Conservation (phyloP, 257 asterid genomes). For the Cordia subcordata region DNA sequence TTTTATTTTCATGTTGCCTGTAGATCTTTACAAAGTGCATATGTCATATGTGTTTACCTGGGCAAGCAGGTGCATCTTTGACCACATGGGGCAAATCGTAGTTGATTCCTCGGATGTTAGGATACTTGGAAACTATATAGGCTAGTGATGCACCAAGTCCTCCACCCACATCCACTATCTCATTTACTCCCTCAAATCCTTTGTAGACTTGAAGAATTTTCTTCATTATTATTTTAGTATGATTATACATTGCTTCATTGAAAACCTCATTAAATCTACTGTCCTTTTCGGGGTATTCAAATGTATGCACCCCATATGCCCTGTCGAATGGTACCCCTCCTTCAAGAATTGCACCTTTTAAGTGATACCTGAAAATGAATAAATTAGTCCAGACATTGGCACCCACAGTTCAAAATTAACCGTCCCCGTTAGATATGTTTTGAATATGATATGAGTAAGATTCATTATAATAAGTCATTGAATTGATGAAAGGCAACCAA, state of each 20-base stretch:
- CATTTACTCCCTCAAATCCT: slow-evolving; percentile 33
- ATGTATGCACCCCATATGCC: slow-evolving; percentile 19
- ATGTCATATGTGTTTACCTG: slow-evolving; percentile 18
- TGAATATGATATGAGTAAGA: no score
- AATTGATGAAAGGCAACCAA: not conserved
- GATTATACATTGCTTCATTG: slow-evolving; percentile 14
- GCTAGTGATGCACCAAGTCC: slow-evolving; percentile 35
- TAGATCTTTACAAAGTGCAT: no score
- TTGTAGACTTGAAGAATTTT: slow-evolving; percentile 14
- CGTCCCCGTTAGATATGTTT: no score
- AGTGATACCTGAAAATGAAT: slow-evolving; percentile 7
- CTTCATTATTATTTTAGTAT: slow-evolving; percentile 7
- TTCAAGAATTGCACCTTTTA: slow-evolving; percentile 13
- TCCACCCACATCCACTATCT: slow-evolving; percentile 52
- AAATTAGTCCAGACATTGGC: not conserved
- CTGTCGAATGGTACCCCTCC: slow-evolving; percentile 18
- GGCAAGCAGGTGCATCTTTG: slow-evolving; percentile 22
- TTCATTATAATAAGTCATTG: no score
- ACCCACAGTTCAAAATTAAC: no score
- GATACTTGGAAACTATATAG: slow-evolving; percentile 29
- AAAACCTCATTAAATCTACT: slow-evolving; percentile 15
- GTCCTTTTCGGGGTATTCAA: slow-evolving; percentile 16
- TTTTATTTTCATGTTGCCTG: no score
- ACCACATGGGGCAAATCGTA: slow-evolving; percentile 41
- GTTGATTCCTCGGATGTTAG: slow-evolving; percentile 33